These are phyloP conservation scores for Karstenula rhodostoma DNA, from an alignment of 2,329 filamentous ascomycete species.

Conservation along the genomic window DNA sequence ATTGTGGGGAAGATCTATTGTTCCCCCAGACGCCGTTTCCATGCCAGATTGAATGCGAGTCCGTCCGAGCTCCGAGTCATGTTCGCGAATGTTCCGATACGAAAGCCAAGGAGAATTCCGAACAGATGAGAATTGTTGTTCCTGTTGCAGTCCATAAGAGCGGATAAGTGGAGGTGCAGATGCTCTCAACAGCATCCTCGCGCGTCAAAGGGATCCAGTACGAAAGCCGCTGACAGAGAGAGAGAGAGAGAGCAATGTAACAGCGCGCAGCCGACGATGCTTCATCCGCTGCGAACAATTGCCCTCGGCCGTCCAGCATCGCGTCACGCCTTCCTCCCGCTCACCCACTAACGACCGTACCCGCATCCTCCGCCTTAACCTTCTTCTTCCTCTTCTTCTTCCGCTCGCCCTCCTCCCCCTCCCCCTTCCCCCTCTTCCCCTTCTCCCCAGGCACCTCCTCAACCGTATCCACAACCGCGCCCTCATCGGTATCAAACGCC, in stretches of 20 bases:
- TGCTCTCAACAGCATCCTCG: constrained; percentile 45
- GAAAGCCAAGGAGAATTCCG: no score
- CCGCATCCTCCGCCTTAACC: constrained; percentile 28
- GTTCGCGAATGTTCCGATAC: neutral
- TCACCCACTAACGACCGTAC: constrained; percentile 32
- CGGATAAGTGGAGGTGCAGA: constrained; percentile 96
- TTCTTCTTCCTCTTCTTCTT: constrained; percentile 25
- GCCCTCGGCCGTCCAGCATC: no score
- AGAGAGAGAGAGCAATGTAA: no score
- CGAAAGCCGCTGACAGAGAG: no score
- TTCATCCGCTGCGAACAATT: no score
- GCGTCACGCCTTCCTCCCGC: neutral
- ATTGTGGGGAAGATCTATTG: no score
- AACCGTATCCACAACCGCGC: constrained; percentile 59
- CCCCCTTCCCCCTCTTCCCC: constrained; percentile 16
- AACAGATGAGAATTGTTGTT: no score
- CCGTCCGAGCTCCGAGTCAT: no score
- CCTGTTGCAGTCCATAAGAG: constrained; percentile 73
- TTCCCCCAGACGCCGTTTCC: neutral
- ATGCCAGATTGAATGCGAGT: neutral
- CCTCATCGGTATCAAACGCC: constrained; percentile 73
- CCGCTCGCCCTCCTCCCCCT: constrained; percentile 21
- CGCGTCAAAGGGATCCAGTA: no score
- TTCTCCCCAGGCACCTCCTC: constrained; percentile 32
- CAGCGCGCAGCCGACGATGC: no score